Base-by-base conservation (phyloP, 148 eudicot genomes). In the Chenopodium album region DNA sequence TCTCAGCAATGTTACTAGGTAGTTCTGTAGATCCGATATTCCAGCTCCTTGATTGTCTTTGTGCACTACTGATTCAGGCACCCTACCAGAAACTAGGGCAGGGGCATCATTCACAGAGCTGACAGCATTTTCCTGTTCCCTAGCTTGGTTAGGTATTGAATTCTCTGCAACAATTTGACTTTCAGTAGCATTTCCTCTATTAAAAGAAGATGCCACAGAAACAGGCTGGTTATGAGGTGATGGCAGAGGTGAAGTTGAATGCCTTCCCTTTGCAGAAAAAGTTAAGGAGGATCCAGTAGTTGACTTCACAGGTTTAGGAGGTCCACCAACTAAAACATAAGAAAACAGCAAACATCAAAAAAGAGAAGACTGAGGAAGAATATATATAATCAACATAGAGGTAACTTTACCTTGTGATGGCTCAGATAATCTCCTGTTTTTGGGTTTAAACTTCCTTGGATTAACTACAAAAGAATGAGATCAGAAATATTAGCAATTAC, bases 201-300 rank as follows among this genome's bases (percentile, higher is more conserved):
- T 78, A 65, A 87, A 81, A 76, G 99, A 93, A 81, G 99, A 94
- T 79, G 87, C 86, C 72, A 87, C 85, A 78, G 86, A 84, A 68
- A 83, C 88, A 76, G 85, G 85, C 71, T 86, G 87, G 74, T 87
- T 88, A 46, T 90, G 95, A 46, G 95, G 90, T 59, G 97, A 94
- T 47, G 89, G 90, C 84, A 87, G 77, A 80, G 99, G 93, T 87
- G 99, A 94, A 83, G 85, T 85, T 78, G 97, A 91, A 79, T 67
- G 88, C 84, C 88, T 89, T 71, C 93, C 92, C 86, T 89, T 92
- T 41, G 84, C 76, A 79, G 86, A 77, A 76, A 86, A 82, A 56
- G 87, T 72, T 26, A 91, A 83, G 54, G 92, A 77, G 34, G 88
- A 85, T 77, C 92, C 92, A 87, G 95, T 75, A 83, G 88, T 92